Evolutionary conservation across 1,139 yeast species (phyloP).

Genomic region (Arxiozyma bovina): DNA sequence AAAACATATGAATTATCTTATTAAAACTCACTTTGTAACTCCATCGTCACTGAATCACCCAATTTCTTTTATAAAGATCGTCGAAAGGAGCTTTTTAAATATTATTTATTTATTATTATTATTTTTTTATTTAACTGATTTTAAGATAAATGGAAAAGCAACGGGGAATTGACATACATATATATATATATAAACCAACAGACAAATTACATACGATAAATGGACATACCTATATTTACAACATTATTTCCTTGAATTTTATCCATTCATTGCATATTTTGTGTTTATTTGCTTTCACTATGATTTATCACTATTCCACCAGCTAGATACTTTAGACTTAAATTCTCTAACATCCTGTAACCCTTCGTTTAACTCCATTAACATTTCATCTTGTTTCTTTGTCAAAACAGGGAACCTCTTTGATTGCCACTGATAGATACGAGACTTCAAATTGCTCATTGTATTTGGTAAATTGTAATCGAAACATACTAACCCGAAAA

Average conservation of each 20-base stretch:
- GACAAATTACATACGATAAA: neutral
- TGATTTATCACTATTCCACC: constrained; percentile 2
- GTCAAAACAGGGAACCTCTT: constrained; percentile 58
- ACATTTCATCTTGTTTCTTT: constrained; percentile 49
- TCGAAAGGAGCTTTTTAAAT: neutral
- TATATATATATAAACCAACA: too few relatives aligned
- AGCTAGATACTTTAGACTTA: constrained; percentile 1
- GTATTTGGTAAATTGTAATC: constrained; percentile 72
- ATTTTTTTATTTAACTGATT: too few relatives aligned
- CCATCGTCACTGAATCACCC: neutral
- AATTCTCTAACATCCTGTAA: constrained; percentile 8
- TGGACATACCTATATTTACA: neutral
- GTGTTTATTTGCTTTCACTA: neutral
- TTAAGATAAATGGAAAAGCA: too few relatives aligned
- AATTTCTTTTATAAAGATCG: too few relatives aligned
- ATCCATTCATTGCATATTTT: neutral
- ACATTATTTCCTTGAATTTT: too few relatives aligned
- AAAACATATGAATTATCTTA: too few relatives aligned
- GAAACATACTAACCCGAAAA: constrained; percentile 63
- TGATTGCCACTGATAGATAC: constrained; percentile 61
- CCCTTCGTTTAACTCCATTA: constrained; percentile 8
- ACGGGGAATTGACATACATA: neutral
- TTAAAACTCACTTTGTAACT: neutral
- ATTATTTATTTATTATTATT: too few relatives aligned
- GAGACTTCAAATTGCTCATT: constrained; percentile 51